Evolutionary conservation across 805 yeast species (phyloP).

Genomic region (Schizosaccharomyces japonicus): DNA sequence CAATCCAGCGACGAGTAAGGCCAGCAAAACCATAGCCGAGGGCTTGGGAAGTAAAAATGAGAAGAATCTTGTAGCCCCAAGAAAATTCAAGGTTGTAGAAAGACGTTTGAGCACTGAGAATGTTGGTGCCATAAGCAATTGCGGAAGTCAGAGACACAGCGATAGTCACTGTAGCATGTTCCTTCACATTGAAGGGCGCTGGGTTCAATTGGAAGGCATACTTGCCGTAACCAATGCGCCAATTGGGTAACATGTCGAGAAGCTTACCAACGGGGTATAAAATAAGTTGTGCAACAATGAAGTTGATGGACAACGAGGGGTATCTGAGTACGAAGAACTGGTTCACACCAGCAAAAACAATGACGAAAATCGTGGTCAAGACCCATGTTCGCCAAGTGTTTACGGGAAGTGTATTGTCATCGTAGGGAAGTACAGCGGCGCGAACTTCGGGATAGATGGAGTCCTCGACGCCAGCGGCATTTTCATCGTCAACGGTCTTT

Average conservation of each 20-base stretch:
- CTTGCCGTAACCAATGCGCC: conserved; percentile 21
- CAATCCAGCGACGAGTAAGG: conserved; percentile 30
- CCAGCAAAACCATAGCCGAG: conserved; percentile 52
- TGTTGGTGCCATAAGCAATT: conserved; percentile 35
- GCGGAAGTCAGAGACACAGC: conserved; percentile 24
- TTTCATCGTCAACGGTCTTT: not conserved
- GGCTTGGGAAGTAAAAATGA: conserved; percentile 33
- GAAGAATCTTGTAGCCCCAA: conserved; percentile 28
- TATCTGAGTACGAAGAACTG: conserved; percentile 30
- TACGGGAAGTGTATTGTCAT: conserved; percentile 20
- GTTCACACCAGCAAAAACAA: conserved; percentile 11
- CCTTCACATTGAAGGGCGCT: conserved; percentile 38
- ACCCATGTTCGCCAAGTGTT: conserved; percentile 17
- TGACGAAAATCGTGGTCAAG: conserved; percentile 16
- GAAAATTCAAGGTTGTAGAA: conserved; percentile 21
- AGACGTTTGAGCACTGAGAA: conserved; percentile 27
- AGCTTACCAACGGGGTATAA: conserved; percentile 35
- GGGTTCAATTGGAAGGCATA: conserved; percentile 23
- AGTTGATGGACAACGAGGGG: conserved; percentile 28
- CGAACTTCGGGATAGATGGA: conserved; percentile 26
- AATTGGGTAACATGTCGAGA: conserved; percentile 25
- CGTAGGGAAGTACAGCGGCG: conserved; percentile 26
- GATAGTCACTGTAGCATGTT: conserved; percentile 21
- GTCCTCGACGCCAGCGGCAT: not conserved
- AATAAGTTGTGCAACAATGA: conserved; percentile 34